These are phyloP conservation scores for Ceratobasidium sp. DNA, from an alignment of 1,284 basidiomycete genomes.

Conservation along the genomic window DNA sequence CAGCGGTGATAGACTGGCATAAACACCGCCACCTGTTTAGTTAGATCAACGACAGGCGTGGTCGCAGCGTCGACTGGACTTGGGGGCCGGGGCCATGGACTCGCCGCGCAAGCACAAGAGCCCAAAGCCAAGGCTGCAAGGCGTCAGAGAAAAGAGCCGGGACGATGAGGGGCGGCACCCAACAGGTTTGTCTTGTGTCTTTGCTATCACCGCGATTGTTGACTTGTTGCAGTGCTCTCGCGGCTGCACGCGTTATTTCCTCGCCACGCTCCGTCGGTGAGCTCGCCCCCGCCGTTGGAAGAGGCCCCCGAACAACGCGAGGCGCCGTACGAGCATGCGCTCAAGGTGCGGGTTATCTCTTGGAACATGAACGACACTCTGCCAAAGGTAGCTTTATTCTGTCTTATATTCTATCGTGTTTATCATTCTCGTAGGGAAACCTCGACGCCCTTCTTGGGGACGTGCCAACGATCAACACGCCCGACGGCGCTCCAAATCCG, in stretches of 20 bases:
- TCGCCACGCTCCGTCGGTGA: constrained; percentile 47
- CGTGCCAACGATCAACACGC: constrained; percentile 66
- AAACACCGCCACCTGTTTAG: constrained; percentile 4
- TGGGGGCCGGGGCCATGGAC: constrained; percentile 12
- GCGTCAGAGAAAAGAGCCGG: background rate
- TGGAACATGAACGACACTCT: constrained; percentile 87
- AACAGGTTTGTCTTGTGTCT: constrained; percentile 13
- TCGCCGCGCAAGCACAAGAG: constrained; percentile 35
- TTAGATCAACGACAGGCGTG: background rate
- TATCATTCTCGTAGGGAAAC: constrained; percentile 70
- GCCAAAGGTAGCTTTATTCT: constrained; percentile 67
- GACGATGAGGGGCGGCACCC: background rate
- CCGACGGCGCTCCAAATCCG: constrained; percentile 61
- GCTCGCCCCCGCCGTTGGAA: constrained; percentile 27
- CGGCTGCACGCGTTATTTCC: constrained; percentile 60
- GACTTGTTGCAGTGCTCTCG: constrained; percentile 56
- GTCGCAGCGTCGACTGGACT: constrained; percentile 36
- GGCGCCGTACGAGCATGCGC: constrained; percentile 54
- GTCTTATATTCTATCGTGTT: constrained; percentile 23
- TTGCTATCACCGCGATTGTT: background rate
- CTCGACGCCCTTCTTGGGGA: constrained; percentile 79
- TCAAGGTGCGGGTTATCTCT: constrained; percentile 68
- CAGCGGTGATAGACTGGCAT: constrained; percentile 6
- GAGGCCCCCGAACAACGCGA: constrained; percentile 50
- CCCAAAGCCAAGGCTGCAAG: constrained; percentile 9